Evolutionary conservation across 306 rosid genomes (phyloP).

Genomic region (Vigna angularis): DNA sequence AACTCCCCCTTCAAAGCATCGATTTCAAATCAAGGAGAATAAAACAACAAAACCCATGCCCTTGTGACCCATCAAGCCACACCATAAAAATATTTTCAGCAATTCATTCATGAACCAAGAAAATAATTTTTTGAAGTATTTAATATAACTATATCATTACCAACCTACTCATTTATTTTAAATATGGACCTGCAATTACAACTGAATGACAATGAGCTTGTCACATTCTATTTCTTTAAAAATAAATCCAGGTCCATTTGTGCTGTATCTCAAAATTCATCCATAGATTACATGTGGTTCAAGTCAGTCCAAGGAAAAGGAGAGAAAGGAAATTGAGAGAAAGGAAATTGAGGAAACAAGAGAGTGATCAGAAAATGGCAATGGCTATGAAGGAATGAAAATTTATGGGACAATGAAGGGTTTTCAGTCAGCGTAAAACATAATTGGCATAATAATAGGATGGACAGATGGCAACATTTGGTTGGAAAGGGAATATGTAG

Average conservation of each 20-base stretch:
- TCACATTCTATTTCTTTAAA: not conserved
- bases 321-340: not conserved
- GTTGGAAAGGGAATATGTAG: not conserved
- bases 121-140: not conserved
- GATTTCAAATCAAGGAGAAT: not conserved
- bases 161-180: not conserved
- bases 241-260: not conserved
- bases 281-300: not conserved
- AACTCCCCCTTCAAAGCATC: not conserved
- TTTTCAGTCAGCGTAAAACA: not conserved
- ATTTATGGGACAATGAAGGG: not conserved
- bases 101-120: conserved; percentile 12
- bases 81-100: not conserved
- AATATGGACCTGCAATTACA: not conserved
- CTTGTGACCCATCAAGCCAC: not conserved
- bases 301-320: not conserved
- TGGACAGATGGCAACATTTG: not conserved
- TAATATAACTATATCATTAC: not conserved
- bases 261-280: not conserved
- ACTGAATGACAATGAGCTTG: not conserved
- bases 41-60: not conserved
- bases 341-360: not conserved
- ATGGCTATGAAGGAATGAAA: not conserved
- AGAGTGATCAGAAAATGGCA: not conserved
- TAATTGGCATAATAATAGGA: not conserved